Percentiles rank a stretch among this genome's conserved stretches.
phyloP scores from a whole-genome alignment of 106 monocot genomes.

The Allium fistulosum region DNA sequence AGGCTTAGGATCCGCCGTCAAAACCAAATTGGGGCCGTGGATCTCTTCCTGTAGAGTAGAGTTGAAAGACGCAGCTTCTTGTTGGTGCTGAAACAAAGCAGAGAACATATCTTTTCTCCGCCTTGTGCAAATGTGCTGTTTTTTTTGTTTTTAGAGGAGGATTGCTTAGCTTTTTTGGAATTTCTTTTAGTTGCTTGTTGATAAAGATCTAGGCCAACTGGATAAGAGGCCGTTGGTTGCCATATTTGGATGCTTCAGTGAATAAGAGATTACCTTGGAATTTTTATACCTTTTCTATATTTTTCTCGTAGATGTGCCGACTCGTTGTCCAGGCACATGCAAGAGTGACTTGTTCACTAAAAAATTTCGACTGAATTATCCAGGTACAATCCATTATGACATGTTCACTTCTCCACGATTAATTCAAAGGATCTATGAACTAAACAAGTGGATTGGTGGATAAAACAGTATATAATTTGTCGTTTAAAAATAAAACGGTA shows the following conservation, averaged over 20 bases:
- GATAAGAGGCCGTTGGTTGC: not conserved
- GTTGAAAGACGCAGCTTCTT: slow-evolving; percentile 39
- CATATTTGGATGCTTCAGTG: not conserved
- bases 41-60: slow-evolving; percentile 26
- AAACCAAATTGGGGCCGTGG: slow-evolving; percentile 57
- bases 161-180: not conserved
- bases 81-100: slow-evolving; percentile 62
- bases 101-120: slow-evolving; percentile 50
- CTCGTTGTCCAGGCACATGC: too few relatives aligned
- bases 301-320: too few relatives aligned
- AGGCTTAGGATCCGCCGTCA: slow-evolving; percentile 93
- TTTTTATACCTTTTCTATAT: too few relatives aligned
- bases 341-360: too few relatives aligned
- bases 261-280: not conserved
- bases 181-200: not conserved
- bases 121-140: not conserved
- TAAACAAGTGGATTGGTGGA: too few relatives aligned
- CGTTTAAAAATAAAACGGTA: too few relatives aligned
- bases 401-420: too few relatives aligned
- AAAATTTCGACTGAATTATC: too few relatives aligned
- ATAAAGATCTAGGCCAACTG: not conserved
- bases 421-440: too few relatives aligned
- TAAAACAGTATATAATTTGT: too few relatives aligned
- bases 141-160: not conserved
- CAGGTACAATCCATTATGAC: too few relatives aligned